phyloP scores from a whole-genome alignment of 192 early-diverging fungal genomes.

The Jimgerdemannia flammicorona region DNA sequence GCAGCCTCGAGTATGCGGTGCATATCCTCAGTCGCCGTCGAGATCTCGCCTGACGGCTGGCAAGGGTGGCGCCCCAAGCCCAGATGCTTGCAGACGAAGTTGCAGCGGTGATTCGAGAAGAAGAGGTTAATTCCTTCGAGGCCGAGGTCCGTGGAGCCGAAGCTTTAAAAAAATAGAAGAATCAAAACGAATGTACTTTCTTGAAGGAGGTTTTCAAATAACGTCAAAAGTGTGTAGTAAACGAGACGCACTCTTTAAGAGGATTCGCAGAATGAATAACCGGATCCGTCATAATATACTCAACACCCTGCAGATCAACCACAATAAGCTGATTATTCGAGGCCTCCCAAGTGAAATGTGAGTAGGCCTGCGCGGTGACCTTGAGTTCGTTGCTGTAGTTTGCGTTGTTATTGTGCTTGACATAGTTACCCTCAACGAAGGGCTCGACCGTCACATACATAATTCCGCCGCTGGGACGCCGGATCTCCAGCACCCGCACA shows the following conservation, averaged over 20 bases:
- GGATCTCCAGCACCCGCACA: background rate
- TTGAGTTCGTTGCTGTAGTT: background rate
- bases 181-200: background rate
- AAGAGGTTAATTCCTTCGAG: background rate
- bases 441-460: background rate
- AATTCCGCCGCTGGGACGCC: too few relatives aligned
- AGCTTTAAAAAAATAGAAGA: background rate
- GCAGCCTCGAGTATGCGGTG: background rate
- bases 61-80: background rate
- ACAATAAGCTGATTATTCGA: background rate
- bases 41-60: background rate
- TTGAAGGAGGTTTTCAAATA: background rate
- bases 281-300: background rate
- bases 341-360: background rate
- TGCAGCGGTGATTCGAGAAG: background rate
- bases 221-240: too few relatives aligned
- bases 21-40: background rate
- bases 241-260: background rate
- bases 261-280: background rate
- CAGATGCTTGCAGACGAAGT: background rate
- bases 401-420: background rate
- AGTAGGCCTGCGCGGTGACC: background rate
- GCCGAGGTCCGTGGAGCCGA: background rate
- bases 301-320: background rate
- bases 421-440: background rate